Evolutionary conservation across 208 protist genomes (phyloP), one percentile per base, ranked within the genome.

Genomic region (Phytomonas sp.): DNA sequence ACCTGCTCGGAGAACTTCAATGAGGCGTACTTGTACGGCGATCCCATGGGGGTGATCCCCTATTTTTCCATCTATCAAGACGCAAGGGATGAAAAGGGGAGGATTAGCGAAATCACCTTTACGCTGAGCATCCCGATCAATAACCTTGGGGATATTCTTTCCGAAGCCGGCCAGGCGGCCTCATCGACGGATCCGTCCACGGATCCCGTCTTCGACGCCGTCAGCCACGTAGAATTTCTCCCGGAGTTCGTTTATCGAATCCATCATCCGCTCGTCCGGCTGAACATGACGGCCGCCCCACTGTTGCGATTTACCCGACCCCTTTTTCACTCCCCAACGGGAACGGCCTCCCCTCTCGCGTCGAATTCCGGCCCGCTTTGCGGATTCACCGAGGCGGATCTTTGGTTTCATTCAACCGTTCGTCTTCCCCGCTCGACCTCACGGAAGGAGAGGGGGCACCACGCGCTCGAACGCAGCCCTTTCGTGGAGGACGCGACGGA

Each of bases 171-270:
- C 30, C 70, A 32, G 28, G 62, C 37, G 20, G 28, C 71, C n/a
- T 81, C 81, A 33, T 75, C 37, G 77, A 74, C 30, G 46, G 29
- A 20, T 34, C 43, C 76, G n/a, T 56, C 78, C 2, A 28, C 59
- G 30, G 46, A 51, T 37, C 76, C 67, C 11, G 40, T 46, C 40
- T 8, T 46, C 40, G 89, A 95, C 63, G 76, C 77, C 1, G 77
- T 93, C 60, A 34, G 77, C 26, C 71, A 77, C 43, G 74, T 90
- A 6, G 72, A 67, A 26, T 90, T 95, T 69, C 70, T 95, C 5
- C 89, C 89, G 0, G 85, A 91, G 77, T 91, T 95, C 56, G 36
- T 74, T n/a, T 95, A 92, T 77, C 37, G 70, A 34, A 75, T 92
- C 66, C 64, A 75, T 31, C 65, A 84, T 67, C 70, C 76, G 29